Percentiles rank a stretch among this genome's conserved stretches.
phyloP scores from a whole-genome alignment of 2,329 filamentous ascomycete genomes.

The Proliferodiscus dingleyae region DNA sequence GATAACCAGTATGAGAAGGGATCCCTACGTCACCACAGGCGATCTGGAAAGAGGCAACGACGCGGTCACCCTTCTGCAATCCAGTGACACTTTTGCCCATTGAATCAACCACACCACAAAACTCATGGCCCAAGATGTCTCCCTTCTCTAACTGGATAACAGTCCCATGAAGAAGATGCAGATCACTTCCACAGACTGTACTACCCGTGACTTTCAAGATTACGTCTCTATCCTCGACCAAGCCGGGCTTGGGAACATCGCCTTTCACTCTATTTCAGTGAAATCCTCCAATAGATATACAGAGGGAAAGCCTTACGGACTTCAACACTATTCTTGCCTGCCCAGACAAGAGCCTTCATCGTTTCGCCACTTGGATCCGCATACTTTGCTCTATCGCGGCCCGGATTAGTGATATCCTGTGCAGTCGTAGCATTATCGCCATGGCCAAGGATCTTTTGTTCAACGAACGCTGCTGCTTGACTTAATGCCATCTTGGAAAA shows the following conservation, averaged over 20 bases:
- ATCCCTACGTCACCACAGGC: slow-evolving; percentile 53
- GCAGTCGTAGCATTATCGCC: slow-evolving; percentile 56
- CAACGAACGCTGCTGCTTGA: slow-evolving; percentile 62
- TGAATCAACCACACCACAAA: slow-evolving; percentile 44
- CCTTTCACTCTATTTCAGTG: slow-evolving; percentile 35
- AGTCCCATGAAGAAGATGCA: slow-evolving; percentile 34
- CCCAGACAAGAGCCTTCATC: slow-evolving; percentile 81
- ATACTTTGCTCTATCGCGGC: slow-evolving; percentile 42
- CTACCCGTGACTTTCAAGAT: slow-evolving; percentile 67
- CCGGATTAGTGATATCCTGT: slow-evolving; percentile 68
- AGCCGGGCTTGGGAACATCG: slow-evolving; percentile 63
- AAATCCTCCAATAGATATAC: not conserved
- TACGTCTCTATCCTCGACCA: slow-evolving; percentile 70
- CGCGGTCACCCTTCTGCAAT: slow-evolving; percentile 57
- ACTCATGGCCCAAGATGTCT: slow-evolving; percentile 51
- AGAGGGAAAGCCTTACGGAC: slow-evolving; percentile 44
- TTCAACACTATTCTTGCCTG: slow-evolving; percentile 73
- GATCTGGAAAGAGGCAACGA: slow-evolving; percentile 85
- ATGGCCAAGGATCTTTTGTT: slow-evolving; percentile 62
- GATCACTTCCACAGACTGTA: slow-evolving; percentile 34
- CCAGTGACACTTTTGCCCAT: slow-evolving; percentile 48
- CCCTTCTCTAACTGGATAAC: slow-evolving; percentile 45
- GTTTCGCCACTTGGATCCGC: slow-evolving; percentile 49
- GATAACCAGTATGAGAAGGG: not conserved
- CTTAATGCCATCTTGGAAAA: slow-evolving; percentile 53